phyloP scores from a whole-genome alignment of 768 basidiomycete genomes.

The Kwoniella mangroviensis region DNA sequence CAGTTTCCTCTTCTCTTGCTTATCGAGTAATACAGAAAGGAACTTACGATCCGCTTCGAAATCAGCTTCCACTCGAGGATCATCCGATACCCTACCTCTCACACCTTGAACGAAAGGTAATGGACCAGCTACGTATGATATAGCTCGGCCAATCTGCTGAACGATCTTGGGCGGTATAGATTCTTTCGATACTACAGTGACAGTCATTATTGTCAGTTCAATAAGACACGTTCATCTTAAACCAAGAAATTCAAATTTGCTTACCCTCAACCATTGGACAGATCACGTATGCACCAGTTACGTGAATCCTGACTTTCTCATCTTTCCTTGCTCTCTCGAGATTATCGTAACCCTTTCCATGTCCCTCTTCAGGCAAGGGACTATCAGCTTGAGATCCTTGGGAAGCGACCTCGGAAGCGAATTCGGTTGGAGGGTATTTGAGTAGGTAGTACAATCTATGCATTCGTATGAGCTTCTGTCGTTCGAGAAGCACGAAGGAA shows the following conservation, averaged over 20 bases:
- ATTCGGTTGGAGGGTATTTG: conserved; percentile 48
- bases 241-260: not conserved
- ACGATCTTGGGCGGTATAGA: conserved; percentile 51
- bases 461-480: not conserved
- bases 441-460: conserved; percentile 52
- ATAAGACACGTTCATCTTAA: not conserved
- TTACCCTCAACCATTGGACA: conserved; percentile 57
- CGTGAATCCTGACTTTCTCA: conserved; percentile 46
- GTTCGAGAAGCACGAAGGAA: no score
- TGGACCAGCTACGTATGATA: conserved; percentile 50
- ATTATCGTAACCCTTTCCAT: conserved; percentile 37
- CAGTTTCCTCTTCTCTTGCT: not conserved
- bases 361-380: conserved; percentile 24
- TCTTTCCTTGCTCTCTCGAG: conserved; percentile 28
- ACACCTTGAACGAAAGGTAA: conserved; percentile 55
- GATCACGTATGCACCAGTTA: conserved; percentile 57
- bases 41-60: conserved; percentile 55
- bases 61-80: conserved; percentile 59
- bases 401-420: conserved; percentile 21
- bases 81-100: conserved; percentile 57
- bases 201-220: not conserved
- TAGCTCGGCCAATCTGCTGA: conserved; percentile 42
- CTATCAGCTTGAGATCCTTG: conserved; percentile 27
- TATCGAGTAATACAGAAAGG: not conserved
- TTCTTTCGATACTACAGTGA: conserved; percentile 45